Percentiles rank a stretch among this genome's conserved stretches.
phyloP scores from a whole-genome alignment of 208 protist genomes.

The Acanthamoeba pearcei region DNA sequence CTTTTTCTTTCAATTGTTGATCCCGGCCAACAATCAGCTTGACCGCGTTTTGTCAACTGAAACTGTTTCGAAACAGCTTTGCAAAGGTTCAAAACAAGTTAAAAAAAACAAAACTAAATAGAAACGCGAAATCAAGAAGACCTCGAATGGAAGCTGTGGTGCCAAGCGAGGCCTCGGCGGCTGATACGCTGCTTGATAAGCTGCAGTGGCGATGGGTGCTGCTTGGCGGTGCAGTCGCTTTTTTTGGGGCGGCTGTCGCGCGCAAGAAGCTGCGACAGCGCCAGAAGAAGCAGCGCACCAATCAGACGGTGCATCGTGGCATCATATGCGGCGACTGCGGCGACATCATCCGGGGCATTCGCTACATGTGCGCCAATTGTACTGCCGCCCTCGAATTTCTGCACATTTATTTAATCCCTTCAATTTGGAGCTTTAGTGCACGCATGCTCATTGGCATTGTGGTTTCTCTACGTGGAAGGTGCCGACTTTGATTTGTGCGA shows the following conservation, averaged over 20 bases:
- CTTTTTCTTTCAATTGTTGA: too few species aligned
- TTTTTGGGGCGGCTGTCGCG: constrained; percentile 1
- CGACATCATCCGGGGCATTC: constrained; percentile 77
- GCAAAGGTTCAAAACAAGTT: too few species aligned
- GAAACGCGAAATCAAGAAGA: not conserved
- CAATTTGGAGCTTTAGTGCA: not conserved
- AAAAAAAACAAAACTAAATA: too few species aligned
- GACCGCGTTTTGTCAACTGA: too few species aligned
- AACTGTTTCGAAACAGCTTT: too few species aligned
- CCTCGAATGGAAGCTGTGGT: not conserved
- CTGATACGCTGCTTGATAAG: constrained; percentile 36
- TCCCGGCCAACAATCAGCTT: too few species aligned
- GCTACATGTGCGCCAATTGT: constrained; percentile 84
- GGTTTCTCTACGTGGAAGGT: not conserved
- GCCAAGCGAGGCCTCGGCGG: not conserved
- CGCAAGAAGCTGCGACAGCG: constrained; percentile 61
- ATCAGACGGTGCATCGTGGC: constrained; percentile 48
- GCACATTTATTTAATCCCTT: not conserved
- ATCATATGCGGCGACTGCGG: constrained; percentile 65
- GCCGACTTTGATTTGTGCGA: constrained; percentile 70
- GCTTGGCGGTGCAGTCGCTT: constrained; percentile 6
- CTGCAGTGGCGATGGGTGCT: constrained; percentile 64
- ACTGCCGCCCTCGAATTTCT: constrained; percentile 68
- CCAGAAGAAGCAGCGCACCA: constrained; percentile 47
- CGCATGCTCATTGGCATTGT: not conserved